phyloP scores from a whole-genome alignment of 768 basidiomycete genomes.

The Lentinula edodes region DNA sequence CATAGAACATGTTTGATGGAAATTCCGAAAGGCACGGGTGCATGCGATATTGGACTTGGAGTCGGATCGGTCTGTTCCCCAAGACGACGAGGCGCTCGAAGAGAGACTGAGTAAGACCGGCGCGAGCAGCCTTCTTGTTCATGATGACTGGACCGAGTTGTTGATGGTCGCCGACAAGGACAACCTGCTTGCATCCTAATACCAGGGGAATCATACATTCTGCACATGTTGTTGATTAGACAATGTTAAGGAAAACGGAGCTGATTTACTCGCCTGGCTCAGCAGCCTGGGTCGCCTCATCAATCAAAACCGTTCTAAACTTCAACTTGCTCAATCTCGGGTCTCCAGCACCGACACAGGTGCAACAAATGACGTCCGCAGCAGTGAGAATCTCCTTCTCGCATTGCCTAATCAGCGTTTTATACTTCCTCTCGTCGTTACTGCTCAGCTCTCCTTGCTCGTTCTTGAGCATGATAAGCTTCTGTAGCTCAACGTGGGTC shows the following conservation, averaged over 20 bases:
- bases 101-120: slow-evolving; percentile 94
- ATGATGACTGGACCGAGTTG: slow-evolving; percentile 99
- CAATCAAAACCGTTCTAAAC: slow-evolving; percentile 97
- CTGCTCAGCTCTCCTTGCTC: slow-evolving; percentile 97
- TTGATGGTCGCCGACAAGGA: slow-evolving; percentile 96
- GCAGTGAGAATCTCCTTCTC: slow-evolving; percentile 96
- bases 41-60: slow-evolving; percentile 99
- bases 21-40: slow-evolving; percentile 99
- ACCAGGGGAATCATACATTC: slow-evolving; percentile 99
- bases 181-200: slow-evolving; percentile 97
- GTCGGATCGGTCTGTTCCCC: slow-evolving; percentile 92
- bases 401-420: slow-evolving; percentile 88
- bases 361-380: slow-evolving; percentile 98
- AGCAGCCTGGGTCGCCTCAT: slow-evolving; percentile 97
- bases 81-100: slow-evolving; percentile 97
- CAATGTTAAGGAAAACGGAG: background rate
- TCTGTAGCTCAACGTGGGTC: slow-evolving; percentile 94
- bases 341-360: slow-evolving; percentile 97
- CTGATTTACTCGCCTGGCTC: slow-evolving; percentile 69
- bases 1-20: slow-evolving; percentile 99
- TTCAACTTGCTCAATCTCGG: slow-evolving; percentile 95
- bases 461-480: slow-evolving; percentile 95
- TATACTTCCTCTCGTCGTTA: slow-evolving; percentile 96
- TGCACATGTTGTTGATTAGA: slow-evolving; percentile 25
- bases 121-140: slow-evolving; percentile 99